Conservation (phyloP, 2,329 filamentous ascomycete species). For the Talaromyces albobiverticillius region DNA sequence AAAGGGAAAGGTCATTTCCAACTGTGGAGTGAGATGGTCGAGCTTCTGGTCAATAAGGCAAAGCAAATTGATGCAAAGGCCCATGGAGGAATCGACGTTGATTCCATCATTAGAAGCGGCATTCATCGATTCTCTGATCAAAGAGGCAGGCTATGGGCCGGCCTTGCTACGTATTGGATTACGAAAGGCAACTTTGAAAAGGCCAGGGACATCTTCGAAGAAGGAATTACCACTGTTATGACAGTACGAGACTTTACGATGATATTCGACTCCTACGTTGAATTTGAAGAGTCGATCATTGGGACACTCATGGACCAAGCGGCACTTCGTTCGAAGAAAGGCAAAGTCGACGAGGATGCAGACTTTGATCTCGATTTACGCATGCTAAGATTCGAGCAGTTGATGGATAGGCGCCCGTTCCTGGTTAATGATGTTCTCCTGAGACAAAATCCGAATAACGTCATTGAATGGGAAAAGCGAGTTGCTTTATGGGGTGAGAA, state of each 20-base stretch:
- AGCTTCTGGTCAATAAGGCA: constrained; percentile 86
- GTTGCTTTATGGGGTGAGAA: constrained; percentile 96
- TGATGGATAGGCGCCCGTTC: constrained; percentile 96
- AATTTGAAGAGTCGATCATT: constrained; percentile 96
- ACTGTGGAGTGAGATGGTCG: constrained; percentile 96
- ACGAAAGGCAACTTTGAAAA: constrained; percentile 88
- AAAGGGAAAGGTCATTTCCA: constrained; percentile 93
- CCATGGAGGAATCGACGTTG: constrained; percentile 82
- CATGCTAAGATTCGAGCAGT: constrained; percentile 96
- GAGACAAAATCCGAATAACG: constrained; percentile 93
- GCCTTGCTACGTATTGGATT: constrained; percentile 95
- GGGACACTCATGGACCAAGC: constrained; percentile 87
- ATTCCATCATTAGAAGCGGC: constrained; percentile 87
- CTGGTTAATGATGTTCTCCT: constrained; percentile 93
- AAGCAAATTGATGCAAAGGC: constrained; percentile 77
- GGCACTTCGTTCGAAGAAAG: constrained; percentile 73
- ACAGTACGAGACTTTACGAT: constrained; percentile 96
- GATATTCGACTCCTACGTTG: constrained; percentile 92
- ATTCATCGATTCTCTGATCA: constrained; percentile 90
- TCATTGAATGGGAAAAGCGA: constrained; percentile 94
- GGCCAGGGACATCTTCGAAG: constrained; percentile 89
- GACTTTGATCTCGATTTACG: constrained; percentile 94
- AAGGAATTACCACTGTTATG: constrained; percentile 97
- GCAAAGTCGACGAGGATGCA: constrained; percentile 72
- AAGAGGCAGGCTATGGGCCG: constrained; percentile 90